Conservation (phyloP, 108 stramenopile species). For the Chaetoceros muelleri region DNA sequence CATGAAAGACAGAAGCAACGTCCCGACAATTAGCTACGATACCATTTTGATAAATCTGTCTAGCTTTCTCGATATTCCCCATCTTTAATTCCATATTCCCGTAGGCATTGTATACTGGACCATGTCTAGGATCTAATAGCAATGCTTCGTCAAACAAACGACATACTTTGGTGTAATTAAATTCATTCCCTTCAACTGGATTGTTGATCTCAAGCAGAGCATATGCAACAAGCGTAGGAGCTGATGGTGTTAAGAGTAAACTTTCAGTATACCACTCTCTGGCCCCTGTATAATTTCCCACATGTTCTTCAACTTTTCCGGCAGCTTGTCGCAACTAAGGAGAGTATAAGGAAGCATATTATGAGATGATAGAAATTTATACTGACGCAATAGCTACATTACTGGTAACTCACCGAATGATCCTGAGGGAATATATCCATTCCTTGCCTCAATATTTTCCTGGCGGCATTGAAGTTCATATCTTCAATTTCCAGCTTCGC, state of each 20-base stretch:
- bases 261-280: conserved; percentile 54
- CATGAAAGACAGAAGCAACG: conserved; percentile 72
- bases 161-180: conserved; percentile 37
- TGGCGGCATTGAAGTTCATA: conserved; percentile 31
- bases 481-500: conserved; percentile 62
- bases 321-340: conserved; percentile 51
- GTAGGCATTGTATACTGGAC: conserved; percentile 74
- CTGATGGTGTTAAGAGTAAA: conserved; percentile 52
- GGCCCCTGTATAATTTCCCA: conserved; percentile 55
- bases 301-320: conserved; percentile 70
- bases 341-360: not conserved
- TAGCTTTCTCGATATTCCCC: conserved; percentile 45
- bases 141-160: conserved; percentile 70
- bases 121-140: conserved; percentile 66
- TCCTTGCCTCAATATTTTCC: conserved; percentile 47
- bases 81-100: conserved; percentile 49
- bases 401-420: conserved; percentile 41
- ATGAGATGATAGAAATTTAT: not conserved
- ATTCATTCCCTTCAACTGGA: conserved; percentile 17
- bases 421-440: conserved; percentile 53
- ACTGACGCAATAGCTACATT: not conserved
- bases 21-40: conserved; percentile 58
- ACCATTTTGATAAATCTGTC: conserved; percentile 59
- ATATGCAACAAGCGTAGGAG: conserved; percentile 66
- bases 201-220: conserved; percentile 62